Evolutionary conservation across 2,329 filamentous ascomycete species (phyloP).

Genomic region (Rutstroemia sp.): DNA sequence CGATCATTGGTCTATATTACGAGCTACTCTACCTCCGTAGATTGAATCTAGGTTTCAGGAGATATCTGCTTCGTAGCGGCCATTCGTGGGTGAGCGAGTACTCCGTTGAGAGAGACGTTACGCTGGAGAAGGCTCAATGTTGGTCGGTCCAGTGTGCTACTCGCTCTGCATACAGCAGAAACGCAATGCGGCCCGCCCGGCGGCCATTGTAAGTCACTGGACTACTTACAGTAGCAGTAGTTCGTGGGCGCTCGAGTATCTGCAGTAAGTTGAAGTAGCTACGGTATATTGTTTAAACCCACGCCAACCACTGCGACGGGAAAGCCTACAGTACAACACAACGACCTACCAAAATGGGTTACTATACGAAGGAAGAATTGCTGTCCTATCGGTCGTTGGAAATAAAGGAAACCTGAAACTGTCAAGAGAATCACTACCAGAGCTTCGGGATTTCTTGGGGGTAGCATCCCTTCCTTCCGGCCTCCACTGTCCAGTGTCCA

Average conservation of each 20-base stretch:
- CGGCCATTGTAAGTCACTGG: too few species aligned
- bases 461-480: not conserved
- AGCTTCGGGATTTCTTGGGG: not conserved
- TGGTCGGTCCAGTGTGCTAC: not conserved
- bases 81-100: too few species aligned
- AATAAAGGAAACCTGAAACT: not conserved
- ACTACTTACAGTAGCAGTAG: not conserved
- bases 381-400: not conserved
- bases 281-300: not conserved
- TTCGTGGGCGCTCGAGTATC: not conserved
- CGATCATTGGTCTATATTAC: constrained; percentile 2
- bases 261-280: not conserved
- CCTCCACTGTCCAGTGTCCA: not conserved
- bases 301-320: not conserved
- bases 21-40: not conserved
- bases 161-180: too few species aligned
- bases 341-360: not conserved
- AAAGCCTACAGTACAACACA: not conserved
- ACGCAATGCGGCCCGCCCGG: too few species aligned
- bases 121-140: not conserved
- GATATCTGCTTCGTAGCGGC: too few species aligned
- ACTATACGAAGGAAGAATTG: not conserved
- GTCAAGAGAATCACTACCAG: not conserved
- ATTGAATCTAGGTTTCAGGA: too few species aligned
- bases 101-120: too few species aligned